Evolutionary conservation across 345 rosid species (phyloP).

Genomic region (Clausena lansium): DNA sequence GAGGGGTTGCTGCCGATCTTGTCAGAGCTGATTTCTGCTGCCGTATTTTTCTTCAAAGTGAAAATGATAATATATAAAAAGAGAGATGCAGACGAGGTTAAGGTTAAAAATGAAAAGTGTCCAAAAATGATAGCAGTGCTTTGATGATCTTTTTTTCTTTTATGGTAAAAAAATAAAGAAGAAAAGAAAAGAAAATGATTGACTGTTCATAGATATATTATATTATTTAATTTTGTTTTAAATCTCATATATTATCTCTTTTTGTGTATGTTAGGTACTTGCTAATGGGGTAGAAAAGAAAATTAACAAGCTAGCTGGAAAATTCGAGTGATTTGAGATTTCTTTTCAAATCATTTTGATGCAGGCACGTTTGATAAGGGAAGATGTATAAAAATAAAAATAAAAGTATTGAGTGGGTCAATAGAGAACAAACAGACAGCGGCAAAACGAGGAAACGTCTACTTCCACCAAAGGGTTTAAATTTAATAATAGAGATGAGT

Average conservation of each 20-base stretch:
- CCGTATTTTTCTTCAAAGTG: constrained; percentile 13
- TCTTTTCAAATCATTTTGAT: constrained; percentile 23
- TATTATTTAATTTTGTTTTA: not conserved
- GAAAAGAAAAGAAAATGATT: not conserved
- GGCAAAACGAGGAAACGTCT: constrained; percentile 35
- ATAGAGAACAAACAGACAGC: constrained; percentile 16
- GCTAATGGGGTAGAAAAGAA: constrained; percentile 6
- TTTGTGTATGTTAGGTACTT: constrained; percentile 21
- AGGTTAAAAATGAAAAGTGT: constrained; percentile 7
- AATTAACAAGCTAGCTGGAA: not conserved
- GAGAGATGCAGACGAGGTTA: constrained; percentile 5
- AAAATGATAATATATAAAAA: constrained; percentile 18
- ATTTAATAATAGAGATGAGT: constrained; percentile 9
- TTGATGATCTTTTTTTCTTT: not conserved
- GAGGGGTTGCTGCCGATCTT: constrained; percentile 18
- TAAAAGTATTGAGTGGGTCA: constrained; percentile 20
- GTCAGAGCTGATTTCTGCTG: constrained; percentile 21
- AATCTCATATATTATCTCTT: not conserved
- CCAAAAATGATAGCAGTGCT: constrained; percentile 8
- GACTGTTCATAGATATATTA: not conserved
- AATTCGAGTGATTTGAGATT: constrained; percentile 16
- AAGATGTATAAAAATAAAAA: no score
- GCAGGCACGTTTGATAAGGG: constrained; percentile 26
- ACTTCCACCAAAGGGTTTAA: constrained; percentile 21
- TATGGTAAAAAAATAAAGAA: not conserved